A percentile compares a stretch with the other conserved stretches of the same genome.
These are phyloP conservation scores for Fonsecaea pugnacius DNA, from an alignment of 2,329 filamentous ascomycete species.

Conservation along the genomic window DNA sequence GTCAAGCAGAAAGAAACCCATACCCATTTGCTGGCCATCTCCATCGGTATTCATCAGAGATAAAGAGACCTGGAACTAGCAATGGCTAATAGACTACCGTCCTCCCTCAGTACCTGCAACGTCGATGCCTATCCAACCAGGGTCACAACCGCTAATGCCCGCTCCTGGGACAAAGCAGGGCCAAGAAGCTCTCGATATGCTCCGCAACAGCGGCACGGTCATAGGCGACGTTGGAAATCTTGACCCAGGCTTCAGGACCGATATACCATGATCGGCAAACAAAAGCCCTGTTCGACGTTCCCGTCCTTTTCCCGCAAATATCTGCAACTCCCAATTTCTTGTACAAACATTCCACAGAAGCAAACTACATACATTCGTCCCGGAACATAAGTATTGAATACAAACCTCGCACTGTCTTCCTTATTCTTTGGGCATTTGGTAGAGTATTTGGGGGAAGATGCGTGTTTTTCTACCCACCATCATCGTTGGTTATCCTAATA, in stretches of 20 bases:
- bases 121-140: neutral
- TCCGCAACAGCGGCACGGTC: constrained; percentile 4
- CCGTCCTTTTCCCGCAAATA: neutral
- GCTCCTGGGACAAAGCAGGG: constrained; percentile 13
- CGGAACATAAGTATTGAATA: too few species aligned
- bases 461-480: too few species aligned
- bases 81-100: neutral
- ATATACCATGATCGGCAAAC: constrained; percentile 12
- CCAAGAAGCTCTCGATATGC: constrained; percentile 13
- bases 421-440: too few species aligned
- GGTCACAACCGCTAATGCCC: neutral
- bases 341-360: too few species aligned
- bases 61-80: too few species aligned
- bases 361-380: too few species aligned
- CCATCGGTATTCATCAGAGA: too few species aligned
- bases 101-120: neutral
- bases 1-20: neutral
- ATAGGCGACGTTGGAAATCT: constrained; percentile 7
- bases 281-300: neutral
- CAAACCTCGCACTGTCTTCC: too few species aligned
- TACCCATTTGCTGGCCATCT: neutral
- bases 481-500: too few species aligned
- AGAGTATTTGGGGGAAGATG: too few species aligned
- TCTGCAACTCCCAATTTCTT: too few species aligned
- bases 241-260: constrained; percentile 20